Percentiles rank a stretch among this genome's conserved stretches.
Evolutionary conservation across 1,139 yeast genomes (phyloP).

Genomic region (Yamadazyma trypodendri): DNA sequence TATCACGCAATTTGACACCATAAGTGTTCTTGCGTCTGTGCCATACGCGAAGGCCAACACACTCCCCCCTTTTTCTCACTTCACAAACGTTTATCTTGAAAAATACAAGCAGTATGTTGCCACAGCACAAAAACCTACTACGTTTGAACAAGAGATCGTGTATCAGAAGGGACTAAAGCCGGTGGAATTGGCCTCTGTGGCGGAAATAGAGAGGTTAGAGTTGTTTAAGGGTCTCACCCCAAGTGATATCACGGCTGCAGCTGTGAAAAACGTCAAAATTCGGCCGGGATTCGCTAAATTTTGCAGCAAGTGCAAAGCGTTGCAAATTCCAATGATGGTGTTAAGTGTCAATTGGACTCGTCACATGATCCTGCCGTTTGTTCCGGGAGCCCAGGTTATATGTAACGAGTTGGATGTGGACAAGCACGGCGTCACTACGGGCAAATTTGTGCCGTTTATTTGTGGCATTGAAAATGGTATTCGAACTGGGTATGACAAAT

Average conservation of each 20-base stretch:
- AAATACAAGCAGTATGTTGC: conserved; percentile 28
- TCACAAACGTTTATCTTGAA: conserved; percentile 42
- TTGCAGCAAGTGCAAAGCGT: conserved; percentile 21
- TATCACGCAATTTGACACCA: conserved; percentile 57
- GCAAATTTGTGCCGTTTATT: conserved; percentile 27
- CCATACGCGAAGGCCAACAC: conserved; percentile 41
- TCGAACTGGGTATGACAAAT: conserved; percentile 61
- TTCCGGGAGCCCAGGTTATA: conserved; percentile 19
- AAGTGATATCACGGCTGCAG: conserved; percentile 31
- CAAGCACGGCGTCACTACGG: conserved; percentile 33
- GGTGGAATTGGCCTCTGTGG: conserved; percentile 54
- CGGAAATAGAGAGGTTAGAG: conserved; percentile 36
- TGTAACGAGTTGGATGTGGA: conserved; percentile 51
- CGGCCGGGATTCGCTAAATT: conserved; percentile 46
- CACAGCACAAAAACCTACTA: conserved; percentile 20
- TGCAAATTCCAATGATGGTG: conserved; percentile 40
- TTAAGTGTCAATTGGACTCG: conserved; percentile 70
- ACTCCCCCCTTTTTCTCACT: conserved; percentile 42
- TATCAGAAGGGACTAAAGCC: conserved; percentile 45
- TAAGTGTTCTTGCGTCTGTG: conserved; percentile 48
- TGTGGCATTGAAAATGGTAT: conserved; percentile 18
- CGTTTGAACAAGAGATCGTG: conserved; percentile 31
- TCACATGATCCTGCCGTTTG: conserved; percentile 33
- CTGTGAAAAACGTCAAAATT: conserved; percentile 33
- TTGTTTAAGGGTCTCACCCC: conserved; percentile 46